A percentile compares a stretch with the other conserved stretches of the same genome.
phyloP scores from a whole-genome alignment of 148 eudicot species.

The Rhododendron griersonianum region DNA sequence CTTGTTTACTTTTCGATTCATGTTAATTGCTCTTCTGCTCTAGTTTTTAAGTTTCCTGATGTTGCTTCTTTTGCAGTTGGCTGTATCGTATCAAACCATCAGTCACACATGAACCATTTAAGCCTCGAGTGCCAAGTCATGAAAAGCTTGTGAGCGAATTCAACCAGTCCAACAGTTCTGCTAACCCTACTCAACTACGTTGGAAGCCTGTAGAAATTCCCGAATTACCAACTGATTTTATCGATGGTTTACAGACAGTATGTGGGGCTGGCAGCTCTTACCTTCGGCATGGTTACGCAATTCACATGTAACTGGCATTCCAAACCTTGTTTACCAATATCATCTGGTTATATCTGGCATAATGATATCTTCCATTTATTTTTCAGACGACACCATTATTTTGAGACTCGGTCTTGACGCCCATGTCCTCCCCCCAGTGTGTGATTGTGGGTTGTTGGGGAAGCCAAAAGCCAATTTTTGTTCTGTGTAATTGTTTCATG shows the following conservation, averaged over 20 bases:
- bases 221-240: slow-evolving; percentile 63
- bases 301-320: slow-evolving; percentile 83
- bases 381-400: neutral
- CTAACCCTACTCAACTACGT: slow-evolving; percentile 85
- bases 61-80: slow-evolving; percentile 51
- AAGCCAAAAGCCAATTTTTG: neutral
- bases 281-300: slow-evolving; percentile 89
- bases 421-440: neutral
- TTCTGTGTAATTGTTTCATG: neutral
- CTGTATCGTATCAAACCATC: slow-evolving; percentile 92
- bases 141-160: slow-evolving; percentile 80
- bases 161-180: slow-evolving; percentile 67
- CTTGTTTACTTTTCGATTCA: neutral
- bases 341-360: neutral
- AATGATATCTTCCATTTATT: neutral
- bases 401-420: neutral
- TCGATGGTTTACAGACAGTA: slow-evolving; percentile 77
- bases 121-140: slow-evolving; percentile 63
- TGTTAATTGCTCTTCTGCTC: neutral
- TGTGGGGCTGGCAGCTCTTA: slow-evolving; percentile 97
- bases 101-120: slow-evolving; percentile 93
- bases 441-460: neutral
- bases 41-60: neutral
- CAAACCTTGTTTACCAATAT: neutral
- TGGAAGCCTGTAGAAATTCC: slow-evolving; percentile 86